These are phyloP conservation scores for Lactarius sanguifluus DNA, from an alignment of 768 basidiomycete genomes.

Conservation along the genomic window DNA sequence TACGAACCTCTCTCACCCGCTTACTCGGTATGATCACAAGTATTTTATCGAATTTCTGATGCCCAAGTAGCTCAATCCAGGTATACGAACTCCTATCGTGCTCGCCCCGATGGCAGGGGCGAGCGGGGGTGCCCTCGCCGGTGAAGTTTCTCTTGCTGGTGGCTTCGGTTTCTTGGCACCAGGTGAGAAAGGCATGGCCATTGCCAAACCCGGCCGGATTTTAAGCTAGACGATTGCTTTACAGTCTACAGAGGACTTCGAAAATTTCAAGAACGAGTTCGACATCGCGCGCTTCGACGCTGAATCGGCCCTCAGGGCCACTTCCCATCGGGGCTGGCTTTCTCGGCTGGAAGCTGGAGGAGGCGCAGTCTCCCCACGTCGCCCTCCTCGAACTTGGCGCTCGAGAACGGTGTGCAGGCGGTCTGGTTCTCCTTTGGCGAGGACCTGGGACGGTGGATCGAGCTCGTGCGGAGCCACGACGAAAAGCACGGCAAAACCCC, in stretches of 20 bases:
- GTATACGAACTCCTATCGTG: constrained; percentile 58
- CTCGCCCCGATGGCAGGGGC: constrained; percentile 71
- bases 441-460: constrained; percentile 58
- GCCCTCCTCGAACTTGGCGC: constrained; percentile 48
- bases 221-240: background rate
- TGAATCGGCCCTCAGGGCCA: constrained; percentile 36
- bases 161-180: constrained; percentile 76
- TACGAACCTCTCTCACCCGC: constrained; percentile 47
- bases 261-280: constrained; percentile 52
- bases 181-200: constrained; percentile 40
- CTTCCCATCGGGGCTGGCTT: constrained; percentile 74
- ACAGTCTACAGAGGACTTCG: constrained; percentile 50
- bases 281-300: constrained; percentile 47
- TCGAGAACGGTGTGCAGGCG: constrained; percentile 57
- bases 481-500: constrained; percentile 39
- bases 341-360: constrained; percentile 69
- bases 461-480: constrained; percentile 58
- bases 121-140: constrained; percentile 51
- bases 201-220: background rate
- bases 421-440: constrained; percentile 77
- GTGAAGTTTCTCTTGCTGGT: constrained; percentile 62
- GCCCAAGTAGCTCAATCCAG: constrained; percentile 36
- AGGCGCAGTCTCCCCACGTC: constrained; percentile 39
- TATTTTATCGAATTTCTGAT: constrained; percentile 1
- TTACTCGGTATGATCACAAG: constrained; percentile 45